A percentile compares a stretch with the other conserved stretches of the same genome.
Conservation (phyloP, 2,329 filamentous ascomycete species). For the Trichoderma lentiforme region DNA sequence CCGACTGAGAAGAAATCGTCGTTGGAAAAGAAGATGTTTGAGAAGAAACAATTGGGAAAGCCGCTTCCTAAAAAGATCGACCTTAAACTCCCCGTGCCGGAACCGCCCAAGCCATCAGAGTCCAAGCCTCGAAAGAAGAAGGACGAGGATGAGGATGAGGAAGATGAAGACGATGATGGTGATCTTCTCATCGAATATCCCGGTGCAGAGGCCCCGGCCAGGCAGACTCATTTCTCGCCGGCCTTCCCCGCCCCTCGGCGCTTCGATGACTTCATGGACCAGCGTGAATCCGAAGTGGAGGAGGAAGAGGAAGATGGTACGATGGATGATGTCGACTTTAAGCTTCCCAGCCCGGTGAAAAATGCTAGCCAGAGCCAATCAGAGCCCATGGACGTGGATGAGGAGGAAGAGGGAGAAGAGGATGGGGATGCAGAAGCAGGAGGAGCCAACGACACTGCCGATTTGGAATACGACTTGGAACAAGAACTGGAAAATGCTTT, state of each 20-base stretch:
- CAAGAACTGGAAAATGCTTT: conserved; percentile 51
- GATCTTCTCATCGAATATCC: conserved; percentile 60
- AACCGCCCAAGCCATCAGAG: conserved; percentile 30
- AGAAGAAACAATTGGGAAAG: conserved; percentile 32
- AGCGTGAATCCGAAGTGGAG: conserved; percentile 45
- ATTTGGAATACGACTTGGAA: conserved; percentile 42
- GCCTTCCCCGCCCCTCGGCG: conserved; percentile 46
- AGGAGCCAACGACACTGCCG: conserved; percentile 22
- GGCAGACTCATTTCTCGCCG: conserved; percentile 45
- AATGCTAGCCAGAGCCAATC: conserved; percentile 28
- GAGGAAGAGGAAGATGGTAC: conserved; percentile 45
- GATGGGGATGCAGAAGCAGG: conserved; percentile 26
- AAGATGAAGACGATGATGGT: conserved; percentile 55
- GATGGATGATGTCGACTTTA: conserved; percentile 48
- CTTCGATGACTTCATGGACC: conserved; percentile 53
- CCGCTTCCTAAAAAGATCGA: conserved; percentile 34
- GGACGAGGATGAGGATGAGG: conserved; percentile 51
- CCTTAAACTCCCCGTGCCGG: conserved; percentile 36
- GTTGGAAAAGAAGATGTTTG: conserved; percentile 15
- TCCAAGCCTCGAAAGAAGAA: conserved; percentile 34
- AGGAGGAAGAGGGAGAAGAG: conserved; percentile 24
- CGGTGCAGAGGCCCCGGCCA: conserved; percentile 41
- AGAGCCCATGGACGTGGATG: conserved; percentile 30
- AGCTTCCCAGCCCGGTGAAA: conserved; percentile 53
- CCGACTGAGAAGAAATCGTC: background rate